A percentile compares a stretch with the other conserved stretches of the same genome.
phyloP scores from a whole-genome alignment of 768 basidiomycete genomes.

The Psilocybe cubensis region DNA sequence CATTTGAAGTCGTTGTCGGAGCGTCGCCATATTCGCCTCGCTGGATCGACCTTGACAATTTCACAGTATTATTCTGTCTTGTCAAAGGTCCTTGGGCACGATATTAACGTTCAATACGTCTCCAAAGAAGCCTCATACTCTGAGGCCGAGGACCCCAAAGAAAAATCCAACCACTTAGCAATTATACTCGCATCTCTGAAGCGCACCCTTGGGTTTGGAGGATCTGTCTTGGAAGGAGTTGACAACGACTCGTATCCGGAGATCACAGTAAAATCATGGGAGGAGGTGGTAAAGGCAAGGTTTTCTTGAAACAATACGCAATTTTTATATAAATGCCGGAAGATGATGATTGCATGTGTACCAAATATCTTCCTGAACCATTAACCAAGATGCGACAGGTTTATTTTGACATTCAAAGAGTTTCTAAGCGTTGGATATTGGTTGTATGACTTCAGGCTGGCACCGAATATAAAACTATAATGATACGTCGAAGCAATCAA shows the following conservation, averaged over 20 bases:
- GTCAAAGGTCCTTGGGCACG: conserved; percentile 7
- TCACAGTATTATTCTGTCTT: conserved; percentile 1
- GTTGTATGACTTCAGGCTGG: too few relatives aligned
- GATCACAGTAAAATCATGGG: conserved; percentile 5
- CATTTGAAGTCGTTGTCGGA: conserved; percentile 10
- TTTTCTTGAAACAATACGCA: conserved; percentile 1
- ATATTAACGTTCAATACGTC: conserved; percentile 3
- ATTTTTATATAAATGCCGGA: too few relatives aligned
- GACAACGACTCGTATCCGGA: conserved; percentile 10
- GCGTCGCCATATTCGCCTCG: conserved; percentile 8
- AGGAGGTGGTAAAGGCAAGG: conserved; percentile 1
- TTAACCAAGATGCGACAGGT: too few relatives aligned
- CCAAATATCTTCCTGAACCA: too few relatives aligned
- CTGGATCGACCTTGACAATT: neutral
- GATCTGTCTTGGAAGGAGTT: neutral
- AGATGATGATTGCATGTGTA: too few relatives aligned
- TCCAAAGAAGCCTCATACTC: conserved; percentile 8
- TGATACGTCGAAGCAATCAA: too few relatives aligned
- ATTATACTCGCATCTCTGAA: neutral
- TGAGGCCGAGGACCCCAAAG: conserved; percentile 7
- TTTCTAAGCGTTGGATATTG: too few relatives aligned
- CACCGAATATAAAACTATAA: too few relatives aligned
- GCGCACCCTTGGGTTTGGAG: conserved; percentile 10
- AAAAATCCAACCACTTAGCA: neutral
- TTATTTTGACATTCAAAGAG: too few relatives aligned